Percentiles rank a stretch among this genome's conserved stretches.
These are phyloP conservation scores for Calonectria hawksworthii DNA, from an alignment of 2,329 filamentous ascomycete species.

Conservation along the genomic window DNA sequence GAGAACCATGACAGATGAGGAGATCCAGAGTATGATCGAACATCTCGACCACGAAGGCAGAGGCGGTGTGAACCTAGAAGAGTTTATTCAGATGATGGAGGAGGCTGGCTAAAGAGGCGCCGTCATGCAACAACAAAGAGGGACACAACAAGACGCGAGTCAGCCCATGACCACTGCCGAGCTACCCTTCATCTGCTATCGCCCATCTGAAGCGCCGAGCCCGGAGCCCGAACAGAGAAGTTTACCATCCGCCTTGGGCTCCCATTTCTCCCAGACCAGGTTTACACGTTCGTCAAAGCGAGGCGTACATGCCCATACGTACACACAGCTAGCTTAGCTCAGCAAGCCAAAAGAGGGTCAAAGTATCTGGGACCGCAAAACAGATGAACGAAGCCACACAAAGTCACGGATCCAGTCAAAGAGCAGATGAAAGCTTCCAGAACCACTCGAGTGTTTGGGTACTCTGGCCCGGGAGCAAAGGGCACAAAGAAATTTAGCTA, in stretches of 20 bases:
- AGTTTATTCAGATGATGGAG: constrained; percentile 76
- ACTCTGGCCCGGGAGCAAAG: background rate
- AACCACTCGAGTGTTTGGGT: background rate
- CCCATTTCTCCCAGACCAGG: background rate
- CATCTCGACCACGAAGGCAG: constrained; percentile 97
- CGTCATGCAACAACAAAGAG: background rate
- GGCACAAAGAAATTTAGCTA: constrained; percentile 26
- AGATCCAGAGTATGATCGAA: constrained; percentile 96
- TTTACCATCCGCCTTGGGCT: background rate
- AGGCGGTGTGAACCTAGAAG: constrained; percentile 79
- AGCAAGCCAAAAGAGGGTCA: background rate
- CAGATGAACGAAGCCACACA: background rate
- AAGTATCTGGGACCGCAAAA: background rate
- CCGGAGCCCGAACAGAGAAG: background rate
- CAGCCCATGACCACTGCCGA: constrained; percentile 13
- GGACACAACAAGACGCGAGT: constrained; percentile 8
- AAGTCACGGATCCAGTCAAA: background rate
- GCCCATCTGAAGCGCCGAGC: background rate
- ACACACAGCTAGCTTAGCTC: background rate
- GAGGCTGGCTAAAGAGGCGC: constrained; percentile 52
- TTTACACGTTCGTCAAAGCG: background rate
- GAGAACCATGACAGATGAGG: constrained; percentile 87
- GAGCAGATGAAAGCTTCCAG: background rate
- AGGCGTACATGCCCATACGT: background rate
- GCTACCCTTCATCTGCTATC: constrained; percentile 1